Percentiles rank a stretch among this genome's conserved stretches.
Conservation (phyloP, 768 basidiomycete genomes). For the Mrakia gelida region DNA sequence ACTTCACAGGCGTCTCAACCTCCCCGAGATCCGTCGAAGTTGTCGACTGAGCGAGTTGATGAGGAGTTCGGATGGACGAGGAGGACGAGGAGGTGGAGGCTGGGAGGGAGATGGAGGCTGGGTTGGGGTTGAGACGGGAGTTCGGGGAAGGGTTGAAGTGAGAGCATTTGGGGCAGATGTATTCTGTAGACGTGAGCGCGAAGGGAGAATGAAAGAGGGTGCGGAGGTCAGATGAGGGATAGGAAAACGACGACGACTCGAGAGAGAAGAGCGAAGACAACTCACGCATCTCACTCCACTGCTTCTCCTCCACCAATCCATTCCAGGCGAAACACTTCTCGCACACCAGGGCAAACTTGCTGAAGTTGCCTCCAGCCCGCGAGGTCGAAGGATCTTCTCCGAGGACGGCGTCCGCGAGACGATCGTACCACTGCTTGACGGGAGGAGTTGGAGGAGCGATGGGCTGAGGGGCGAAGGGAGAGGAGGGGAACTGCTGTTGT, state of each 20-base stretch:
- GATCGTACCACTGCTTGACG: conserved; percentile 75
- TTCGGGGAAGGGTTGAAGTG: conserved; percentile 59
- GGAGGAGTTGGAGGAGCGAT: conserved; percentile 51
- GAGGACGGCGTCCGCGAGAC: conserved; percentile 76
- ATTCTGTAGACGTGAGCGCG: too few relatives aligned
- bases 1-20: not conserved
- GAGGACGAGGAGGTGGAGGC: not conserved
- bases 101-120: not conserved
- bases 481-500: conserved; percentile 23
- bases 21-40: not conserved
- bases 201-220: too few relatives aligned
- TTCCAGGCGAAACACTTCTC: conserved; percentile 83
- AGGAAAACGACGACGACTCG: not conserved
- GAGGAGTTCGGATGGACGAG: not conserved
- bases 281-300: conserved; percentile 75
- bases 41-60: conserved; percentile 14
- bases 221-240: too few relatives aligned
- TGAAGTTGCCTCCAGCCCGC: conserved; percentile 6
- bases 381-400: conserved; percentile 60
- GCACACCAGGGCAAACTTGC: conserved; percentile 78
- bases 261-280: not conserved
- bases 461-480: conserved; percentile 31
- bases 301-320: conserved; percentile 73
- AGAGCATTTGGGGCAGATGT: conserved; percentile 77
- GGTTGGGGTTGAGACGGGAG: not conserved